These are phyloP conservation scores for Bacidia rubella DNA, from an alignment of 495 filamentous ascomycete genomes.

Conservation along the genomic window DNA sequence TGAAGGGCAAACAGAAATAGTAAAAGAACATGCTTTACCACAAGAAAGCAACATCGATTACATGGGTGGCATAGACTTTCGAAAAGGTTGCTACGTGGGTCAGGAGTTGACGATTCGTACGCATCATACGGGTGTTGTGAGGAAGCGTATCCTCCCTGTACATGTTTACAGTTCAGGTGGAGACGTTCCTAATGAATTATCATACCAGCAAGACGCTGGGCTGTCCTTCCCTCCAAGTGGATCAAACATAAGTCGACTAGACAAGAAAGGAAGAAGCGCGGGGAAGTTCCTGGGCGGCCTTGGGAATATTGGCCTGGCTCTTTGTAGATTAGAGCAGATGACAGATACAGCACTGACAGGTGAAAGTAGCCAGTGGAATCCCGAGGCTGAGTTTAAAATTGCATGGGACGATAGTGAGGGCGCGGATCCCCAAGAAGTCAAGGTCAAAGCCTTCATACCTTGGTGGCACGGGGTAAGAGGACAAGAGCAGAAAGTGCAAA, in stretches of 20 bases:
- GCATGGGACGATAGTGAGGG: conserved; percentile 30
- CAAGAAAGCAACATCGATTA: conserved; percentile 77
- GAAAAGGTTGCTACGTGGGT: conserved; percentile 92
- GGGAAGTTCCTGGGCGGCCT: conserved; percentile 66
- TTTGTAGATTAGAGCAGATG: conserved; percentile 85
- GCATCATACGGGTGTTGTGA: conserved; percentile 80
- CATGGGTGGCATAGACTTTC: conserved; percentile 72
- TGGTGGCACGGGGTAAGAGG: conserved; percentile 41
- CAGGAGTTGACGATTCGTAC: conserved; percentile 95
- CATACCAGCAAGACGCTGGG: conserved; percentile 34
- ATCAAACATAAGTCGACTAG: conserved; percentile 33
- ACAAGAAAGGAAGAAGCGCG: conserved; percentile 47
- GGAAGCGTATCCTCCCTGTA: conserved; percentile 80
- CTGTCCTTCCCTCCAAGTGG: conserved; percentile 22
- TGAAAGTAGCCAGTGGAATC: conserved; percentile 40
- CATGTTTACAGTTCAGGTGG: conserved; percentile 44
- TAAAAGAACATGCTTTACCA: conserved; percentile 53
- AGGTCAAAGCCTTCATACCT: conserved; percentile 79
- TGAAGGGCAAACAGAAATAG: conserved; percentile 71
- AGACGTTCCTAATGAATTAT: conserved; percentile 24
- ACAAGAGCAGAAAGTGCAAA: conserved; percentile 26
- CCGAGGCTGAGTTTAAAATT: conserved; percentile 42
- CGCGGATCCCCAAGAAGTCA: conserved; percentile 41
- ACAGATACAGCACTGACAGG: conserved; percentile 55
- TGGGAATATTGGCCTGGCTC: conserved; percentile 75